Evolutionary conservation across 495 filamentous ascomycete species (phyloP).

Genomic region (Xylaria venustula): DNA sequence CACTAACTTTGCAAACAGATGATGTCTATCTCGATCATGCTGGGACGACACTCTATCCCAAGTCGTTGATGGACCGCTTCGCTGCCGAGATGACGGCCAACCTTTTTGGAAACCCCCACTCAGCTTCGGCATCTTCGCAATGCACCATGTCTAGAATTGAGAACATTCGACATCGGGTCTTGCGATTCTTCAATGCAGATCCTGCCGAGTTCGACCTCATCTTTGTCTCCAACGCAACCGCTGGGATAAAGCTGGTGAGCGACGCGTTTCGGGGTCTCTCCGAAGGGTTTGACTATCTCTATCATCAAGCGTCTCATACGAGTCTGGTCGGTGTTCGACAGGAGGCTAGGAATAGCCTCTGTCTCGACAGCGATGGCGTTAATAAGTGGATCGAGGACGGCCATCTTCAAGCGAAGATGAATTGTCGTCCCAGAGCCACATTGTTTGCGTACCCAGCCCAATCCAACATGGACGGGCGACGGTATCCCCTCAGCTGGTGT

Average conservation of each 20-base stretch:
- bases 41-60: conserved; percentile 78
- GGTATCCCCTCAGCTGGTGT: conserved; percentile 72
- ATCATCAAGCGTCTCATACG: conserved; percentile 84
- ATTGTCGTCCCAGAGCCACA: conserved; percentile 19
- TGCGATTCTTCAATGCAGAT: conserved; percentile 81
- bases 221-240: conserved; percentile 91
- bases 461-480: conserved; percentile 89
- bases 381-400: conserved; percentile 59
- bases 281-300: conserved; percentile 74
- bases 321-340: conserved; percentile 84
- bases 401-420: conserved; percentile 16
- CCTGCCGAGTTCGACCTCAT: conserved; percentile 83
- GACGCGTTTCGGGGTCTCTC: conserved; percentile 67
- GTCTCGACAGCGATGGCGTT: conserved; percentile 69
- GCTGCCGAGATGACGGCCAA: conserved; percentile 70
- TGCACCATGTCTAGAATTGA: conserved; percentile 71
- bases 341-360: conserved; percentile 59
- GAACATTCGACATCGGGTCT: conserved; percentile 66
- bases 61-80: conserved; percentile 77
- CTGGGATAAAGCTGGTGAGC: conserved; percentile 80
- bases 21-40: conserved; percentile 91
- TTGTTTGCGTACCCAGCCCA: conserved; percentile 88
- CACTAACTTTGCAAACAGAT: conserved; percentile 45
- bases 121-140: conserved; percentile 78
- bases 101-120: conserved; percentile 91